These are phyloP conservation scores for Lophiostoma macrostomum DNA, from an alignment of 495 filamentous ascomycete species.

Conservation along the genomic window DNA sequence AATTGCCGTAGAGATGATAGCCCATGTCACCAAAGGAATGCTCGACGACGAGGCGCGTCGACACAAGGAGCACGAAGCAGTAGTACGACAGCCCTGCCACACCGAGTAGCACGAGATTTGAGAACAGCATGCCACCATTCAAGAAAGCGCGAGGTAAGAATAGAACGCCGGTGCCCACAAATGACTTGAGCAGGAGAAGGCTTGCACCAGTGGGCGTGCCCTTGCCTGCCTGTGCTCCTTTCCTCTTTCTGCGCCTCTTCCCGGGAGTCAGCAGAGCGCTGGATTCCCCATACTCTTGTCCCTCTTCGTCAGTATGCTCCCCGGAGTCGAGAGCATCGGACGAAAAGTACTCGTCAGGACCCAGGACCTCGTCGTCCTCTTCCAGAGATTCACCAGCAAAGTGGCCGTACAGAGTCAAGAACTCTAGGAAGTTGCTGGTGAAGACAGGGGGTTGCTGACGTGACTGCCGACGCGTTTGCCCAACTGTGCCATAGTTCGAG, in stretches of 20 bases:
- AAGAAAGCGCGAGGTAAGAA: conserved; percentile 91
- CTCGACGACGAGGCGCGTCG: conserved; percentile 75
- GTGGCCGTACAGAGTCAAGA: conserved; percentile 90
- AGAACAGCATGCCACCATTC: conserved; percentile 97
- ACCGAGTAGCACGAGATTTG: conserved; percentile 78
- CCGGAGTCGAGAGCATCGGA: conserved; percentile 59
- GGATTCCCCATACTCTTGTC: conserved; percentile 70
- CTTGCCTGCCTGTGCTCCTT: conserved; percentile 65
- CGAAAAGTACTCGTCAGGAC: conserved; percentile 80
- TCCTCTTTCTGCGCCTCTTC: conserved; percentile 66
- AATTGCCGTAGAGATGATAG: conserved; percentile 82
- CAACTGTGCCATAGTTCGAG: conserved; percentile 38
- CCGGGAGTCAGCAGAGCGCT: conserved; percentile 75
- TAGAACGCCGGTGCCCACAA: conserved; percentile 95
- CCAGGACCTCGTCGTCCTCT: conserved; percentile 86
- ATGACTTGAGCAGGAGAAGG: conserved; percentile 87
- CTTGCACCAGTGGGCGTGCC: conserved; percentile 71
- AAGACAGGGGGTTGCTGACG: conserved; percentile 60
- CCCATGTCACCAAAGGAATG: conserved; percentile 97
- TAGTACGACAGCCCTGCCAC: conserved; percentile 88
- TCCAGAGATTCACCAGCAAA: conserved; percentile 95
- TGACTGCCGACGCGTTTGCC: conserved; percentile 37
- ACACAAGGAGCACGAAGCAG: conserved; percentile 90
- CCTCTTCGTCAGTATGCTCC: conserved; percentile 54
- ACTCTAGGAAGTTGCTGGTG: conserved; percentile 91